Conservation (phyloP, 2,329 filamentous ascomycete genomes). For the Onygenales sp. region DNA sequence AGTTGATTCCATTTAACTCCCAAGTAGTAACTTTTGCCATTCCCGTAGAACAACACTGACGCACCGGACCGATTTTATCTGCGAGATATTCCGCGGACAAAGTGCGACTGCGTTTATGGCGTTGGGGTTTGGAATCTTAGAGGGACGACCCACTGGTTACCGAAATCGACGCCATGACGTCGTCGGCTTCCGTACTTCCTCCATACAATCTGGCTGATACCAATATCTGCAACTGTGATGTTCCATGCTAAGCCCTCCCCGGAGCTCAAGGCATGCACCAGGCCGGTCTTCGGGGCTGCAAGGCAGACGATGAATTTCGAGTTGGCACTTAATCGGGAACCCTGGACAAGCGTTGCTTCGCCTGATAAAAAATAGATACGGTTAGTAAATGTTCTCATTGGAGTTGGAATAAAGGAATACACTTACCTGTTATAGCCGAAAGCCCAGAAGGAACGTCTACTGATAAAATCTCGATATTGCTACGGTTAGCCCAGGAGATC, state of each 20-base stretch:
- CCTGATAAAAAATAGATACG: constrained; percentile 23
- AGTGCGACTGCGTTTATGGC: constrained; percentile 9
- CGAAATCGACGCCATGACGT: constrained; percentile 80
- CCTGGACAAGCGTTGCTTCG: constrained; percentile 54
- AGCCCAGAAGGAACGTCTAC: constrained; percentile 89
- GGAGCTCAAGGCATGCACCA: constrained; percentile 65
- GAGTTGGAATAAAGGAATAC: constrained; percentile 31
- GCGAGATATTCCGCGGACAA: not conserved
- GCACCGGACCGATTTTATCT: not conserved
- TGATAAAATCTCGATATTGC: constrained; percentile 70
- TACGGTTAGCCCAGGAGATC: constrained; percentile 88
- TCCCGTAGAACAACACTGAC: not conserved
- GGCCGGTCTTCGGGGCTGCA: constrained; percentile 75
- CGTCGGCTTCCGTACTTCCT: constrained; percentile 73
- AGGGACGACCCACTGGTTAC: constrained; percentile 72
- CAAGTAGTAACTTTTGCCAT: not conserved
- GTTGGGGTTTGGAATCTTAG: constrained; percentile 40
- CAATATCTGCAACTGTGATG: constrained; percentile 77
- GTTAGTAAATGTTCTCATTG: not conserved
- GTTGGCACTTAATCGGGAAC: constrained; percentile 67
- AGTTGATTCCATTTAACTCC: not conserved
- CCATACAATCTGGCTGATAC: constrained; percentile 73
- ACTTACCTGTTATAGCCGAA: constrained; percentile 64
- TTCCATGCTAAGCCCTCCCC: constrained; percentile 56
- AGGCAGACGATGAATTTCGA: constrained; percentile 77